A percentile compares a stretch with the other conserved stretches of the same genome.
These are phyloP conservation scores for Aspergillus steynii DNA, from an alignment of 495 filamentous ascomycete genomes.

Conservation along the genomic window DNA sequence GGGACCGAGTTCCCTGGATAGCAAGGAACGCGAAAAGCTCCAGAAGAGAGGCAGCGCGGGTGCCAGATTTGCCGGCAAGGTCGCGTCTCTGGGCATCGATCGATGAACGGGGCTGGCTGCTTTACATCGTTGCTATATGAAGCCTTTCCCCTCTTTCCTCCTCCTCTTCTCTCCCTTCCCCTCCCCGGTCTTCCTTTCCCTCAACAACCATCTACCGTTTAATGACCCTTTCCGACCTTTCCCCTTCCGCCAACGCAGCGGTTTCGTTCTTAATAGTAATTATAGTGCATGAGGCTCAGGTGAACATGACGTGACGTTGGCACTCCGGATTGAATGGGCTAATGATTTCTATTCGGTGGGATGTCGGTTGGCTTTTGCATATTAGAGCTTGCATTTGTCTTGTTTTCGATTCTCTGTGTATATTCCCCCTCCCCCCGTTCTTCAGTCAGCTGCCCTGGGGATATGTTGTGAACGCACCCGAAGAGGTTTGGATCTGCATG, in stretches of 20 bases:
- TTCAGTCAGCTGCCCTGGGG: neutral
- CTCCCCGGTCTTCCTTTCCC: neutral
- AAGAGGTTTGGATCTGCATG: neutral
- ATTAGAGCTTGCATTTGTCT: neutral
- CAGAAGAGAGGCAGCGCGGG: constrained; percentile 54
- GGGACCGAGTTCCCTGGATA: constrained; percentile 32
- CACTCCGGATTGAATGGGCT: constrained; percentile 7
- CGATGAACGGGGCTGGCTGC: constrained; percentile 22
- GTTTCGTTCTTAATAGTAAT: constrained; percentile 13
- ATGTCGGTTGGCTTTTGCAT: constrained; percentile 4
- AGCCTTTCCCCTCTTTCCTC: constrained; percentile 1
- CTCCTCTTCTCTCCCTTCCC: constrained; percentile 10
- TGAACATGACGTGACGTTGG: constrained; percentile 16
- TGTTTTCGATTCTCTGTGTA: constrained; percentile 7
- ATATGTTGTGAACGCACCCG: neutral
- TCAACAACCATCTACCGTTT: neutral
- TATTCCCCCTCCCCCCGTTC: constrained; percentile 3
- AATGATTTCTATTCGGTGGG: neutral
- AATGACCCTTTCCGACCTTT: neutral
- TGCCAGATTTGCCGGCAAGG: constrained; percentile 49
- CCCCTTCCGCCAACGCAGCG: neutral
- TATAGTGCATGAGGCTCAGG: constrained; percentile 21
- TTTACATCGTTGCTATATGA: neutral
- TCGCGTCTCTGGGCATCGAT: constrained; percentile 48
- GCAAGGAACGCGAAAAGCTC: constrained; percentile 49